A percentile compares a stretch with the other conserved stretches of the same genome.
Evolutionary conservation across 768 basidiomycete genomes (phyloP).

Genomic region (Mycena galopus): DNA sequence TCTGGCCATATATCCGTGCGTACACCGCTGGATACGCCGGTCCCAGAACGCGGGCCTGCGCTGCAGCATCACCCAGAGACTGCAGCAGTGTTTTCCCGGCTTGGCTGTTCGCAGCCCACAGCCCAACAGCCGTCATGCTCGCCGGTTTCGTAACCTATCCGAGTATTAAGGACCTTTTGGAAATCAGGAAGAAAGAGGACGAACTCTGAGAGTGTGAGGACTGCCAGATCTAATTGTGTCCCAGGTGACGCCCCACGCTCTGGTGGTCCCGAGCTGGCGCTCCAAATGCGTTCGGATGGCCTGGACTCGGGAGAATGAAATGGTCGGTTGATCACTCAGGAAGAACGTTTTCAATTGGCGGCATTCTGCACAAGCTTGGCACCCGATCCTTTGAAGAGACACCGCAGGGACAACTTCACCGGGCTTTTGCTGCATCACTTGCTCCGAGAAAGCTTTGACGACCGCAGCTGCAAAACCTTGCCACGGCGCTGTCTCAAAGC

Average conservation of each 20-base stretch:
- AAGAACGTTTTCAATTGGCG: conserved; percentile 23
- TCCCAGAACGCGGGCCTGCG: conserved; percentile 26
- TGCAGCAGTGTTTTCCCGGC: conserved; percentile 21
- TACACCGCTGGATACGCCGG: conserved; percentile 9
- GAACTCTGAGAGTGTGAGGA: conserved; percentile 33
- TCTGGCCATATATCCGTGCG: conserved; percentile 14
- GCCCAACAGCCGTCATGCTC: conserved; percentile 31
- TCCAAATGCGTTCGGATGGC: conserved; percentile 31
- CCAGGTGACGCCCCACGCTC: conserved; percentile 26
- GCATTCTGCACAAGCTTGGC: conserved; percentile 26
- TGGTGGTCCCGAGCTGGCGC: conserved; percentile 3
- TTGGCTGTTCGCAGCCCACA: conserved; percentile 30
- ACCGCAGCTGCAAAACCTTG: conserved; percentile 32
- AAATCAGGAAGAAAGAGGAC: background rate
- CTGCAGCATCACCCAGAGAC: conserved; percentile 23
- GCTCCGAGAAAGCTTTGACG: conserved; percentile 25
- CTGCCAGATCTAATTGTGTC: conserved; percentile 12
- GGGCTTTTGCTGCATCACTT: conserved; percentile 33
- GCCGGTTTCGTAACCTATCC: conserved; percentile 36
- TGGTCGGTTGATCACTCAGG: background rate
- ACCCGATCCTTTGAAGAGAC: conserved; percentile 22
- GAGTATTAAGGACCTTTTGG: background rate
- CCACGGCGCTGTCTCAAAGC: conserved; percentile 29
- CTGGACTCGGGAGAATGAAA: conserved; percentile 11
- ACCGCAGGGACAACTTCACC: conserved; percentile 10